These are phyloP conservation scores for Paecilomyces dactylethromorphus DNA, from an alignment of 2,329 filamentous ascomycete species.

Conservation along the genomic window DNA sequence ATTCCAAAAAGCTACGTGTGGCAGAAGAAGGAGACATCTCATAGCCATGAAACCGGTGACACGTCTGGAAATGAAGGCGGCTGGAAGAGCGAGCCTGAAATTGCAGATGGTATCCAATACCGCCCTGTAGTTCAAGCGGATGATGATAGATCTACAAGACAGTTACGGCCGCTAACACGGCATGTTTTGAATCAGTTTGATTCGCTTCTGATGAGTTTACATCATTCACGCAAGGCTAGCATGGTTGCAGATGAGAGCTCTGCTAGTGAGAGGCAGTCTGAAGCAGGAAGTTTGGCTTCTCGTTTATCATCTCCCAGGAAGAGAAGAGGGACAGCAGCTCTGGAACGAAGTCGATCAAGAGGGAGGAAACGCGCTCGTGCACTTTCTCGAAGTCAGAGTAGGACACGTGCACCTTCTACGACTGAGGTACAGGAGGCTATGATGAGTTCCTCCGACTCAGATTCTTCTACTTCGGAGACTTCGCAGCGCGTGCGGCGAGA, in stretches of 20 bases:
- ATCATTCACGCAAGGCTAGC: constrained; percentile 57
- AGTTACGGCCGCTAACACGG: constrained; percentile 64
- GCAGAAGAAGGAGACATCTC: neutral
- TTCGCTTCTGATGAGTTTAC: constrained; percentile 61
- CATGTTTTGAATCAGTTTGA: constrained; percentile 67
- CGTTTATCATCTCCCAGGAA: constrained; percentile 8
- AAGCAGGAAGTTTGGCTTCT: constrained; percentile 19
- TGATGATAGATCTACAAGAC: constrained; percentile 58
- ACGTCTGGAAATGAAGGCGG: constrained; percentile 10
- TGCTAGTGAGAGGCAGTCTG: constrained; percentile 20
- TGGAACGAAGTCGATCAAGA: constrained; percentile 14
- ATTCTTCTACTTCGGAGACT: neutral
- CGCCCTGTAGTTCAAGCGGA: constrained; percentile 58
- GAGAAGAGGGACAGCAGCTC: neutral
- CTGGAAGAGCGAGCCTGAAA: constrained; percentile 13
- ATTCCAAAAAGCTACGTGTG: constrained; percentile 6
- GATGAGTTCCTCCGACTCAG: neutral
- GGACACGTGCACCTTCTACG: constrained; percentile 4
- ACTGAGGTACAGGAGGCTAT: neutral
- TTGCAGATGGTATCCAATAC: constrained; percentile 6
- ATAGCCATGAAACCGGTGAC: neutral
- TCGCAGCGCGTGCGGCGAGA: neutral
- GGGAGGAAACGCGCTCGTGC: constrained; percentile 17
- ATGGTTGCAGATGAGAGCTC: constrained; percentile 17
- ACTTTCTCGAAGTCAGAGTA: constrained; percentile 5